Evolutionary conservation across 2,329 filamentous ascomycete species (phyloP).

Genomic region (Beauveria scarabaeidicola): DNA sequence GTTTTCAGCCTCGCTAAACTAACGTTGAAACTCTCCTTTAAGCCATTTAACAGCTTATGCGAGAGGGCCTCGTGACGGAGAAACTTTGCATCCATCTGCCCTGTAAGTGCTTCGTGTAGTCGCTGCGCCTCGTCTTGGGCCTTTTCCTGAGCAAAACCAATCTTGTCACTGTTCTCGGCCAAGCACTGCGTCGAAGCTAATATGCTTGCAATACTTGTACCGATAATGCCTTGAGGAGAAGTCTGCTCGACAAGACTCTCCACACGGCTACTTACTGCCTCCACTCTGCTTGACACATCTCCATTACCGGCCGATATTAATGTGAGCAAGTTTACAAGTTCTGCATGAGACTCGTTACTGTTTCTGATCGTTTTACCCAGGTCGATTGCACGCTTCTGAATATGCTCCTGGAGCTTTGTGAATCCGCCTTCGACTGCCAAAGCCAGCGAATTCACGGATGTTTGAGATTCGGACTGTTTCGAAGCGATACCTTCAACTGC

Average conservation of each 20-base stretch:
- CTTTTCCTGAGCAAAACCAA: background rate
- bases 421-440: background rate
- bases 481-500: background rate
- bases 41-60: background rate
- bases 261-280: background rate
- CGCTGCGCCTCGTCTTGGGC: background rate
- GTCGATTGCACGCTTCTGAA: background rate
- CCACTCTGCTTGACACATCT: conserved; percentile 1
- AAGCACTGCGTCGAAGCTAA: background rate
- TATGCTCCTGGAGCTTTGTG: background rate
- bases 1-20: background rate
- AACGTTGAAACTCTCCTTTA: background rate
- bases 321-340: background rate
- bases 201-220: background rate
- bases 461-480: background rate
- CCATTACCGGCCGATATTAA: background rate
- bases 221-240: background rate
- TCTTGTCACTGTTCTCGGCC: background rate
- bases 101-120: background rate
- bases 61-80: background rate
- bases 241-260: background rate
- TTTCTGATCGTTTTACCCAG: background rate
- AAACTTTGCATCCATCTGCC: background rate
- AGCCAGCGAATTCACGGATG: background rate
- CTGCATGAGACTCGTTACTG: background rate